These are phyloP conservation scores for Xanthoceras sorbifolium DNA, from an alignment of 345 rosid species.

Conservation along the genomic window DNA sequence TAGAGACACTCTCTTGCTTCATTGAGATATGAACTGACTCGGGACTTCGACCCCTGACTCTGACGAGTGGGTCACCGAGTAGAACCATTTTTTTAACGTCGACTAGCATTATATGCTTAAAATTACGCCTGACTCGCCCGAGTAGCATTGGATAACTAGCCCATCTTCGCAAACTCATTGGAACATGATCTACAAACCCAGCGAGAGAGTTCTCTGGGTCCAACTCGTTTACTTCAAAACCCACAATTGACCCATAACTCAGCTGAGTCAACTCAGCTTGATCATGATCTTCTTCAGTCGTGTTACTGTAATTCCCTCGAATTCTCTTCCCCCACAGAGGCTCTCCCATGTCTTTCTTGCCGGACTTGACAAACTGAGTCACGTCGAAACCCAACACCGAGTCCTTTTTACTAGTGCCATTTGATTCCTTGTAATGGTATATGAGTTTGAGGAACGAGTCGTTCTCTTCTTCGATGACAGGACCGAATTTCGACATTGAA, in stretches of 20 bases:
- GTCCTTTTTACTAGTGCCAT: constrained; percentile 27
- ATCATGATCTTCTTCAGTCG: constrained; percentile 13
- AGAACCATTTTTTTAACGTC: constrained; percentile 57
- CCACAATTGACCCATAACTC: constrained; percentile 83
- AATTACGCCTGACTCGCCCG: constrained; percentile 75
- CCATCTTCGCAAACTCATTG: constrained; percentile 75
- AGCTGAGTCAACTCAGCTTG: constrained; percentile 39
- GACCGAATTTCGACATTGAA: constrained; percentile 28
- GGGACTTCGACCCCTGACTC: constrained; percentile 55
- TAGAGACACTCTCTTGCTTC: constrained; percentile 28
- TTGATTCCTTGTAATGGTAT: constrained; percentile 25
- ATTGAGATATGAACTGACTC: constrained; percentile 57
- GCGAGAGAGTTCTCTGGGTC: constrained; percentile 87
- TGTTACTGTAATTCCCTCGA: constrained; percentile 28
- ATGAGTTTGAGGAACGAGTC: constrained; percentile 65
- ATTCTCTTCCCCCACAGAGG: constrained; percentile 82
- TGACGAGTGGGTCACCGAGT: constrained; percentile 71
- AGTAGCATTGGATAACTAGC: constrained; percentile 89
- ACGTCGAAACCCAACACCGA: constrained; percentile 46
- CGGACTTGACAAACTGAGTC: constrained; percentile 43
- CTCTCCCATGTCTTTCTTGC: constrained; percentile 49
- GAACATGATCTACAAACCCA: constrained; percentile 76
- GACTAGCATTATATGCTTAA: constrained; percentile 67
- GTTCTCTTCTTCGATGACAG: constrained; percentile 61
- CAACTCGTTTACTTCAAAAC: constrained; percentile 75